Conservation (phyloP, 2,329 filamentous ascomycete genomes). For the Trichoderma pleuroti region DNA sequence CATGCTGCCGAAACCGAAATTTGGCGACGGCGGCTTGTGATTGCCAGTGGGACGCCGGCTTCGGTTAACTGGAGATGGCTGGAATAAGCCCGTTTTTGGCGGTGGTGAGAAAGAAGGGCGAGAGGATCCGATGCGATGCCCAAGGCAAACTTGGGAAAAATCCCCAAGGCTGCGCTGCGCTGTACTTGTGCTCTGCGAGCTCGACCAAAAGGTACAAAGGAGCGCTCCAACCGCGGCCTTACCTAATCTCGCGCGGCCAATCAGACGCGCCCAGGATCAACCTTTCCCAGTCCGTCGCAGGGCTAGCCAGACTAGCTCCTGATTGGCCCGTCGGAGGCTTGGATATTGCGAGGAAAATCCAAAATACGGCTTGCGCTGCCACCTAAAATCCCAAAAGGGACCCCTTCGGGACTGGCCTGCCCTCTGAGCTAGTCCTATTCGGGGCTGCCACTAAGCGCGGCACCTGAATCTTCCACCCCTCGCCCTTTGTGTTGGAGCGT, state of each 20-base stretch:
- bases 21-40: neutral
- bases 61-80: slow-evolving; percentile 15
- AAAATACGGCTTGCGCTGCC: neutral
- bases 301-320: slow-evolving; percentile 11
- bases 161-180: neutral
- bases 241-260: neutral
- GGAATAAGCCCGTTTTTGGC: slow-evolving; percentile 8
- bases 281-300: slow-evolving; percentile 12
- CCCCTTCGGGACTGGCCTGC: slow-evolving; percentile 3
- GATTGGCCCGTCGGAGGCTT: slow-evolving; percentile 15
- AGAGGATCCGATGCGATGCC: neutral
- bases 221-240: neutral
- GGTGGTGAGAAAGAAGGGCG: slow-evolving; percentile 15
- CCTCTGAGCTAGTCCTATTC: neutral
- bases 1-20: slow-evolving; percentile 4
- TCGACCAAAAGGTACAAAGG: neutral
- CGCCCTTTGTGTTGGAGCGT: slow-evolving; percentile 23
- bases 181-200: neutral
- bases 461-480: slow-evolving; percentile 19
- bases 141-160: neutral
- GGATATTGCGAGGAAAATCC: slow-evolving; percentile 8
- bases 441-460: slow-evolving; percentile 13
- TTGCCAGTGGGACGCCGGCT: slow-evolving; percentile 7
- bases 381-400: neutral
- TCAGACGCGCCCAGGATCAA: neutral